Evolutionary conservation across 2,329 filamentous ascomycete genomes (phyloP), one percentile per base, ranked within the genome.

Genomic region (Penicillium corylophilum): DNA sequence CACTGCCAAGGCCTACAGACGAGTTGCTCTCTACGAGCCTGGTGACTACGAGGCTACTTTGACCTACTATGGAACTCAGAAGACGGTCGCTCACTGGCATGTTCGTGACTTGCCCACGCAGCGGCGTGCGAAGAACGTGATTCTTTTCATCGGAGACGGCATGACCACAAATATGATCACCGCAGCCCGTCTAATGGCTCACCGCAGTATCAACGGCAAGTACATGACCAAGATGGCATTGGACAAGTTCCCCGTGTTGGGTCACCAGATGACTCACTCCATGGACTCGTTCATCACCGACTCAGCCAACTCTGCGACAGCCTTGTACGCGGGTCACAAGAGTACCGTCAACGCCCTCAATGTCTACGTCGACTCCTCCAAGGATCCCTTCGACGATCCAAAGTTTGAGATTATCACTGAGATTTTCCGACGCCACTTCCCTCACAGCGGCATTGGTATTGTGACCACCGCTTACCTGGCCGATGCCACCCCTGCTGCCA

Each of bases 201-300:
- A 95, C 78, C 87, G 90, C 77, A 86, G 81, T 60, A 81, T 93
- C 78, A 94, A 95, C 66, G 90, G 90, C 61, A 89, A 88, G 70
- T 95, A 93, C 71, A 85, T 90, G 76, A 84, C 81, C 51, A 81
- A 79, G 50, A 81, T 95, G 80, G 80, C 84, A 65, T 79, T 95
- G 77, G 90, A 95, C 75, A 81, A 90, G 66, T 94, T 94, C 73
- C 89, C 90, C 2, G 82, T 92, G n/a, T 68, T 93, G 10, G 90
- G 90, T 18, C 90, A 95, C 70, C 89, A 93, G 74, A 93, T 94
- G 86, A 92, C 89, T 10, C 89, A 93, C 73, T 92, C 88, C 1
- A 83, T 94, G 66, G 89, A 93, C 74, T 85, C 79, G 44, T 93
- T 89, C 78, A 93, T 94, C 67, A 94, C 89, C 33, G 89, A 94